Percentiles rank a stretch among this genome's conserved stretches.
Conservation (phyloP, 192 early-diverging fungal species). For the Entomortierella chlamydospora region DNA sequence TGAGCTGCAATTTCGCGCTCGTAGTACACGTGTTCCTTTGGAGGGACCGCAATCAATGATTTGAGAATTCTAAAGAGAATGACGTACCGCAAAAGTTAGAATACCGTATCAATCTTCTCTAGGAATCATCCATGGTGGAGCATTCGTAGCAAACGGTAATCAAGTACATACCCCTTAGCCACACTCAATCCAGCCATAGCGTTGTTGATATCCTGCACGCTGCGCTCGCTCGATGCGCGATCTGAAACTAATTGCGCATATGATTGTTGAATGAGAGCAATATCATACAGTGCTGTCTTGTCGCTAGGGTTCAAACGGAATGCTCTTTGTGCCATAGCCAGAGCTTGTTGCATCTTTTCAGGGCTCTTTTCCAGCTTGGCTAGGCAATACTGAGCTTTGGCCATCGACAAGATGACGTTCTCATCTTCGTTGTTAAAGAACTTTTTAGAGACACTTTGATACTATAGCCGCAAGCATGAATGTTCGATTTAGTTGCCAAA, state of each 20-base stretch:
- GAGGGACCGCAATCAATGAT: constrained; percentile 56
- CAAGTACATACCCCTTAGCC: constrained; percentile 32
- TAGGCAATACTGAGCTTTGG: constrained; percentile 67
- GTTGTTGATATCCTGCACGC: constrained; percentile 64
- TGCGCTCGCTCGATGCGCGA: constrained; percentile 69
- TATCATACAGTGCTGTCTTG: constrained; percentile 69
- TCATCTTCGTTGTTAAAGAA: constrained; percentile 63
- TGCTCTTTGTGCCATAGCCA: constrained; percentile 64
- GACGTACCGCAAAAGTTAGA: too few species aligned
- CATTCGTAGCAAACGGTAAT: too few species aligned
- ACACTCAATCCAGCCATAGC: constrained; percentile 71
- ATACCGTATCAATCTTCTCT: too few species aligned
- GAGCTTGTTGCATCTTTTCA: constrained; percentile 66
- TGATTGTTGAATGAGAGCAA: constrained; percentile 87
- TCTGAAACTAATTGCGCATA: constrained; percentile 85
- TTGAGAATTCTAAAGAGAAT: constrained; percentile 39
- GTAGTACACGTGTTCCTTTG: constrained; percentile 63
- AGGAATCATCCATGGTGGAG: too few species aligned
- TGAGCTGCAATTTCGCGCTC: constrained; percentile 73
- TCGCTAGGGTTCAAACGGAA: constrained; percentile 64
- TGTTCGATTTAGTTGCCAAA: too few species aligned
- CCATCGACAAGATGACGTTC: constrained; percentile 66
- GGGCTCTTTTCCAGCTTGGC: constrained; percentile 74
- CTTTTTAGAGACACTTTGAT: constrained; percentile 71
- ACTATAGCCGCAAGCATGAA: constrained; percentile 54